A percentile compares a stretch with the other conserved stretches of the same genome.
phyloP scores from a whole-genome alignment of 352 stramenopile genomes.

The Globisporangium yorkense region DNA sequence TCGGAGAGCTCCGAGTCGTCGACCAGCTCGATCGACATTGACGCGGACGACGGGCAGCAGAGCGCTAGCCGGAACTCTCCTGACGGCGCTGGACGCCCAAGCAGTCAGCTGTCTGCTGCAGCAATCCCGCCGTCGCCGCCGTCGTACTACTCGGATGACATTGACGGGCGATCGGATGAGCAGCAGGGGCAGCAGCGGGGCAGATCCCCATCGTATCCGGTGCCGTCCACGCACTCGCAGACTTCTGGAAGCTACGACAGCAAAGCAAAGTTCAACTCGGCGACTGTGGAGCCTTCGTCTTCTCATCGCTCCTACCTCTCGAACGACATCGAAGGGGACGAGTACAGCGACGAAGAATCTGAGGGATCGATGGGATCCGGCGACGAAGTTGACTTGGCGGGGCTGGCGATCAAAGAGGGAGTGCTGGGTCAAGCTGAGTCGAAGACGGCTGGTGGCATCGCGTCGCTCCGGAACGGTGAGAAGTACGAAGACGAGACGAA shows the following conservation, averaged over 20 bases:
- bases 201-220: constrained; percentile 1
- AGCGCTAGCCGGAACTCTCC: constrained; percentile 1
- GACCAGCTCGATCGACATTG: constrained; percentile 63
- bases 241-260: not conserved
- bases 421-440: not conserved
- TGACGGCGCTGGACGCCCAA: not conserved
- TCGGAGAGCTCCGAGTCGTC: constrained; percentile 66
- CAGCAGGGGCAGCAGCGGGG: not conserved
- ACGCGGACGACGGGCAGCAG: constrained; percentile 22
- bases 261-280: not conserved
- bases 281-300: not conserved
- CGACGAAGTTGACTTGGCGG: constrained; percentile 21
- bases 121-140: not conserved
- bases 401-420: not conserved
- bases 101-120: constrained; percentile 17
- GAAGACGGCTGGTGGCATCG: constrained; percentile 8
- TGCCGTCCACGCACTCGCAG: not conserved
- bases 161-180: not conserved
- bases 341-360: constrained; percentile 27
- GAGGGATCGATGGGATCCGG: constrained; percentile 34
- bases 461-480: constrained; percentile 8
- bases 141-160: constrained; percentile 7
- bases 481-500: constrained; percentile 45
- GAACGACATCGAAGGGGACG: constrained; percentile 10
- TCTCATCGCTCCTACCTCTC: not conserved